Conservation (phyloP, 305 asterid genomes). For the Fraxinus xanthoxyloides region DNA sequence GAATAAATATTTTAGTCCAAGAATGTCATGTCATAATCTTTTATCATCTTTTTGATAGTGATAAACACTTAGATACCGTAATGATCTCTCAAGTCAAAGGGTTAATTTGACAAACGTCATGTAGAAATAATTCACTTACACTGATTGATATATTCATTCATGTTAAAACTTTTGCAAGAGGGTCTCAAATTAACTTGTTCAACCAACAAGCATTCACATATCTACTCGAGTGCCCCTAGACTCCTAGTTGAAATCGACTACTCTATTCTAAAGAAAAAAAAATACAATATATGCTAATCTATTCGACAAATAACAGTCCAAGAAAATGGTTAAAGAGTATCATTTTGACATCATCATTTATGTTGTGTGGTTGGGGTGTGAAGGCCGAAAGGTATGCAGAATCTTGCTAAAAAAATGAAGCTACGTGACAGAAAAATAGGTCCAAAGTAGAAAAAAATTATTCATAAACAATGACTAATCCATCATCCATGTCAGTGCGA, state of each 20-base stretch:
- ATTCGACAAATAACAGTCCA: slow-evolving; percentile 6
- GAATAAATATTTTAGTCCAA: background rate
- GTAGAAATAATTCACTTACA: background rate
- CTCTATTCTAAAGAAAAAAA: background rate
- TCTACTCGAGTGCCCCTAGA: background rate
- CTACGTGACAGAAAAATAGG: slow-evolving; percentile 33
- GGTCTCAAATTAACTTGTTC: background rate
- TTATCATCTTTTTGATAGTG: background rate
- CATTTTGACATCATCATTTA: slow-evolving; percentile 11
- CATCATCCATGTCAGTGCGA: background rate
- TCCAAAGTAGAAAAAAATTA: slow-evolving; percentile 2
- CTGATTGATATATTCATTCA: background rate
- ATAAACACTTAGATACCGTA: background rate
- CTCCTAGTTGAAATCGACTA: background rate
- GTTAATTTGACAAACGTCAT: background rate
- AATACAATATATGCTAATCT: background rate
- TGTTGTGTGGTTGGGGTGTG: slow-evolving; percentile 26
- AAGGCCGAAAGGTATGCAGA: slow-evolving; percentile 32
- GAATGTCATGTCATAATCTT: background rate
- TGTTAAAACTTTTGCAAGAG: background rate
- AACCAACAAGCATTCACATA: background rate
- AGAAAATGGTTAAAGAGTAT: slow-evolving; percentile 28
- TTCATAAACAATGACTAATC: background rate
- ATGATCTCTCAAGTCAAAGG: background rate
- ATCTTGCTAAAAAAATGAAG: slow-evolving; percentile 34